These are phyloP conservation scores for Thinopyrum obtusiflorum DNA, from an alignment of 202 grass and related monocot genomes.

Conservation along the genomic window DNA sequence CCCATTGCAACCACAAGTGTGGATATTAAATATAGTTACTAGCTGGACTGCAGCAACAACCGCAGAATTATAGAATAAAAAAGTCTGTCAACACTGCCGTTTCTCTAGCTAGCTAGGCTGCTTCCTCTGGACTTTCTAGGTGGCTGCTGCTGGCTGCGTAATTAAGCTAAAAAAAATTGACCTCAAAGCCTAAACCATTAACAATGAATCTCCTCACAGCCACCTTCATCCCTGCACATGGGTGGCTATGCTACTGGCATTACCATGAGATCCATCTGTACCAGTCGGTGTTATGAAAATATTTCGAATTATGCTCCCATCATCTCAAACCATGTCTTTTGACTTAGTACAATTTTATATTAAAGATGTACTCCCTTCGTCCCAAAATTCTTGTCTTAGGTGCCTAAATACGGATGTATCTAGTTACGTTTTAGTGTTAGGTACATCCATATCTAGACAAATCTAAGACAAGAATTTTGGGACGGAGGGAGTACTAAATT, in stretches of 20 bases:
- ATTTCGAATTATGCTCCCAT: neutral
- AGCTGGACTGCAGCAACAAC: constrained; percentile 1
- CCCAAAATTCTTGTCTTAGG: no score
- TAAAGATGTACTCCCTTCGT: no score
- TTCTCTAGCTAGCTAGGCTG: neutral
- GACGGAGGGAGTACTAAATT: no score
- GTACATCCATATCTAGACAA: no score
- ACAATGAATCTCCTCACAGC: neutral
- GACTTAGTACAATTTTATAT: no score
- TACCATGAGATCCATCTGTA: neutral
- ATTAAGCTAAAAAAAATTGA: neutral
- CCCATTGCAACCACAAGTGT: neutral
- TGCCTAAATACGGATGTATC: no score
- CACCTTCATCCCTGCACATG: neutral
- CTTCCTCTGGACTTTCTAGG: constrained; percentile 11
- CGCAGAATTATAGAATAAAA: neutral
- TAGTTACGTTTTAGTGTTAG: no score
- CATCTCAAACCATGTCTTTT: no score
- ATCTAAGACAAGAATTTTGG: no score
- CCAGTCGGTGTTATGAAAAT: neutral
- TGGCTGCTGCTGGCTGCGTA: neutral
- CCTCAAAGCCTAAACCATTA: constrained; percentile 11
- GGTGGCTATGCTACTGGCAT: neutral
- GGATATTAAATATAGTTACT: neutral
- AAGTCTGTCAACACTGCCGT: constrained; percentile 1